Conservation (phyloP, 2,329 filamentous ascomycete genomes). For the Aspergillus pseudotamarii region DNA sequence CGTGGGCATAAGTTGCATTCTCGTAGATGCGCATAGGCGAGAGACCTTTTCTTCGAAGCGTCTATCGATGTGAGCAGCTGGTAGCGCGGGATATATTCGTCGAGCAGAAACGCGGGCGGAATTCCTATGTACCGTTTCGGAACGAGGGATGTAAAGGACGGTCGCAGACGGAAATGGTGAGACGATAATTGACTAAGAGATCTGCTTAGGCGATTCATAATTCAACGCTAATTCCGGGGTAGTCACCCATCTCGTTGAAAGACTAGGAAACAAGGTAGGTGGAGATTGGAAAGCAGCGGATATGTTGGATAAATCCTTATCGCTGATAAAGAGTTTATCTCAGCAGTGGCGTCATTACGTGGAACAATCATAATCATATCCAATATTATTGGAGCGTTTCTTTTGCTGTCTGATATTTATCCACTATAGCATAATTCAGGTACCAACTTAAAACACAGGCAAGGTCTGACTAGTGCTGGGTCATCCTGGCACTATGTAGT, state of each 20-base stretch:
- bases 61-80: conserved; percentile 68
- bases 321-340: conserved; percentile 18
- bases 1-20: conserved; percentile 83
- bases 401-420: no score
- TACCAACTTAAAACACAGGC: neutral
- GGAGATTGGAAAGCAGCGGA: neutral
- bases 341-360: conserved; percentile 20
- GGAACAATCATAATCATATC: neutral
- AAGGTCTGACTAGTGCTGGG: no score
- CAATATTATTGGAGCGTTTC: neutral
- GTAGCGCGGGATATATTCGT: conserved; percentile 74
- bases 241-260: neutral
- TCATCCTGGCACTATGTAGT: no score
- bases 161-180: neutral
- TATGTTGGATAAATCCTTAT: neutral
- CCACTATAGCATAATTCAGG: neutral
- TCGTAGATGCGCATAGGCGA: conserved; percentile 72
- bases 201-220: neutral
- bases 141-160: conserved; percentile 9
- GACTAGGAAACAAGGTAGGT: neutral
- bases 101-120: conserved; percentile 69
- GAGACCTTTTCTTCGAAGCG: conserved; percentile 71
- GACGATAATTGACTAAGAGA: neutral
- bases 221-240: neutral
- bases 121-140: conserved; percentile 50